A percentile compares a stretch with the other conserved stretches of the same genome.
Conservation (phyloP, 2,329 filamentous ascomycete genomes). For the Arthrobotrys iridis region DNA sequence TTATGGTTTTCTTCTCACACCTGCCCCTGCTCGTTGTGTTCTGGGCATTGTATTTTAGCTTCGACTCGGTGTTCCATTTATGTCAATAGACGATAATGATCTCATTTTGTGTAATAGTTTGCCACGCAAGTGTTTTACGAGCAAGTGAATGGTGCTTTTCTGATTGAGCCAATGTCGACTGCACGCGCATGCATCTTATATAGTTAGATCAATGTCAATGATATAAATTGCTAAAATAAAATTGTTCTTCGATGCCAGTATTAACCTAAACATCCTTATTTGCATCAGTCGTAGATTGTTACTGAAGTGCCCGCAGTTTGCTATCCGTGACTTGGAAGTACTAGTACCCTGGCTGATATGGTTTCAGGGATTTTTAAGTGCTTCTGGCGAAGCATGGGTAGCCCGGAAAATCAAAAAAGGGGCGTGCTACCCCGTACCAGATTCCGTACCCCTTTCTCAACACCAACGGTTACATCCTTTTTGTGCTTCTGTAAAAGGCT, state of each 20-base stretch:
- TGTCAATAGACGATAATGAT: constrained; percentile 25
- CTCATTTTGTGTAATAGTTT: background rate
- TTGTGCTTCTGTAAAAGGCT: constrained; percentile 6
- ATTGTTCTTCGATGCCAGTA: no score
- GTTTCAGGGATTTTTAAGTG: constrained; percentile 42
- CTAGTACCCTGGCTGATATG: background rate
- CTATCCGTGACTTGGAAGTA: background rate
- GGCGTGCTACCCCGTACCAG: constrained; percentile 23
- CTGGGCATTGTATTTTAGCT: constrained; percentile 35
- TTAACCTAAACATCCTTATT: no score
- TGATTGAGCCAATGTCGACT: no score
- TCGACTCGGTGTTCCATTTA: background rate
- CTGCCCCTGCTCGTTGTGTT: no score
- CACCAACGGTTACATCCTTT: constrained; percentile 1
- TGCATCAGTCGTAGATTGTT: no score
- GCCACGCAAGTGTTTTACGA: no score
- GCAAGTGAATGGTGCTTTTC: no score
- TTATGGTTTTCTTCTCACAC: no score
- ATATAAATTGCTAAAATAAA: no score
- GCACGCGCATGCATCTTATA: no score
- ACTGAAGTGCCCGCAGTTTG: background rate
- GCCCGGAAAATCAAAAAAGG: constrained; percentile 33
- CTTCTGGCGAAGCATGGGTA: constrained; percentile 29
- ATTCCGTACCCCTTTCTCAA: constrained; percentile 31
- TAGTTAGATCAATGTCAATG: no score